phyloP scores from a whole-genome alignment of 2,329 filamentous ascomycete genomes.

The Fusarium nanum region DNA sequence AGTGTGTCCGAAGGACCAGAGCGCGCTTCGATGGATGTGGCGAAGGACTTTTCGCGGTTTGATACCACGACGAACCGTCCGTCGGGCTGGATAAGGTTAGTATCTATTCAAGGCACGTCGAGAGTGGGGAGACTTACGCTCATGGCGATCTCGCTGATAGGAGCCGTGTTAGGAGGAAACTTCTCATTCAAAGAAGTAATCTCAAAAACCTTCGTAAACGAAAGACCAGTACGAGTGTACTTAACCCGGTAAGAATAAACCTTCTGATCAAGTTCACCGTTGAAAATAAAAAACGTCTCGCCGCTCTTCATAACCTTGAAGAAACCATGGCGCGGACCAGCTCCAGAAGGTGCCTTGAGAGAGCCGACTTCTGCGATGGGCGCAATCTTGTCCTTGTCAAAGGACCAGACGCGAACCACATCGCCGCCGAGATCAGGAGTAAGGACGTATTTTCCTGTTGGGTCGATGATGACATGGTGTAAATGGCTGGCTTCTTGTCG shows the following conservation, averaged over 20 bases:
- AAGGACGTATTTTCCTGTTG: constrained; percentile 38
- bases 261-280: constrained; percentile 42
- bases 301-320: constrained; percentile 38
- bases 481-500: constrained; percentile 43
- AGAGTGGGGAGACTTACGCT: constrained; percentile 24
- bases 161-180: constrained; percentile 36
- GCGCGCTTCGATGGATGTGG: constrained; percentile 22
- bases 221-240: constrained; percentile 23
- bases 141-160: constrained; percentile 42
- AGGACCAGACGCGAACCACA: constrained; percentile 35
- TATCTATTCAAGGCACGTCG: too few relatives aligned
- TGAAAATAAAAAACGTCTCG: constrained; percentile 43
- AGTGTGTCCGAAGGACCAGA: constrained; percentile 40
- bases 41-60: constrained; percentile 42
- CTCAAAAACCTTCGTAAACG: constrained; percentile 41
- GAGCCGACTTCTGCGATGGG: constrained; percentile 34
- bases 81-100: constrained; percentile 29
- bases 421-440: constrained; percentile 43
- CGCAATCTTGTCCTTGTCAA: constrained; percentile 37
- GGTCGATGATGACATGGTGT: constrained; percentile 42
- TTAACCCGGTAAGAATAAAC: constrained; percentile 42
- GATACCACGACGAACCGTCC: constrained; percentile 39
- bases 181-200: constrained; percentile 31
- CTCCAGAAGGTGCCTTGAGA: constrained; percentile 24
- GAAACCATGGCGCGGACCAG: constrained; percentile 41